phyloP scores from a whole-genome alignment of 345 rosid species.

The Sonneratia alba region DNA sequence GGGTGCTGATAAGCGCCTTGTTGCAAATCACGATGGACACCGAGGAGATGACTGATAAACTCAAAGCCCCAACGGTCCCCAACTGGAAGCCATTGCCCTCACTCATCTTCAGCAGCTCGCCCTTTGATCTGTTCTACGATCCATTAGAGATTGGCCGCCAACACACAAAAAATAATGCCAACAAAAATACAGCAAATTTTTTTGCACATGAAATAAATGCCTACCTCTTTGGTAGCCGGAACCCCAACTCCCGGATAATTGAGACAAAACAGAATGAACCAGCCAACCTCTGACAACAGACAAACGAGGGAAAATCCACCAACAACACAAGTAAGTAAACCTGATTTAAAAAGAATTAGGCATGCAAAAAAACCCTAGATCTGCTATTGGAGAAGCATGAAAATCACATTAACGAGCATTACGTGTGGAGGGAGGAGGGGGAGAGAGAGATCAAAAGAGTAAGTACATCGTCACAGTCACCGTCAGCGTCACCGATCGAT shows the following conservation, averaged over 20 bases:
- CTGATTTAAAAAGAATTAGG: not conserved
- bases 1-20: conserved; percentile 96
- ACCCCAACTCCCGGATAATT: too few species aligned
- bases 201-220: too few species aligned
- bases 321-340: not conserved
- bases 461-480: too few species aligned
- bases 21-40: conserved; percentile 98
- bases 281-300: too few species aligned
- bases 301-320: not conserved
- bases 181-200: too few species aligned
- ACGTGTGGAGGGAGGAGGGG: too few species aligned
- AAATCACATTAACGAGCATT: too few species aligned
- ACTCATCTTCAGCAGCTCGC: conserved; percentile 43
- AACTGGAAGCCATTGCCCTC: conserved; percentile 86
- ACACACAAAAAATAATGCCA: too few species aligned
- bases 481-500: too few species aligned
- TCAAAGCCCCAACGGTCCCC: conserved; percentile 89
- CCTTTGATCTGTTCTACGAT: conserved; percentile 46
- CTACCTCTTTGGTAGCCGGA: too few species aligned
- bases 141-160: not conserved
- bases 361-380: conserved; percentile 38
- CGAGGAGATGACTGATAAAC: conserved; percentile 92
- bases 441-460: too few species aligned
- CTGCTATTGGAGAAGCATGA: conserved; percentile 15
- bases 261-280: too few species aligned